Evolutionary conservation across 2,329 filamentous ascomycete species (phyloP), one percentile per base, ranked within the genome.

Genomic region (Exophiala viscosa): DNA sequence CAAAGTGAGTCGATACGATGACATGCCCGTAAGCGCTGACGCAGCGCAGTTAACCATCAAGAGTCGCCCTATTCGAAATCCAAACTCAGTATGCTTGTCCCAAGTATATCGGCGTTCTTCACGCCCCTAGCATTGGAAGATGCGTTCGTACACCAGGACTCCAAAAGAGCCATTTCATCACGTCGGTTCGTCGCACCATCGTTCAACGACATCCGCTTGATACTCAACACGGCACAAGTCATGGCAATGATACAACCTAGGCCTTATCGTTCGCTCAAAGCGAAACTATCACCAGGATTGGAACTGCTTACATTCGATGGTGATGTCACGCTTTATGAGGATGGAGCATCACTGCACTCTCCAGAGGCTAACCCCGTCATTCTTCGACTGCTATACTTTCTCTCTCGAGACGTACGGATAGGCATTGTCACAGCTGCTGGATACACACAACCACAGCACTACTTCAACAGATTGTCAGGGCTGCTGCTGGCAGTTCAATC

Each of bases 401-500:
- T 99, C 62, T 78, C 78, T 42, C 84, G 85, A 60, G 85, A 87
- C 55, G 88, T 92, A 59, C 87, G 87, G 61, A 86, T 99, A 61
- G 93, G 91, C 45, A 97, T 99, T 65, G 93, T 99, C 46, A 99
- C 93, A 0, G 93, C 93, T 1, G 93, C 93, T 1, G 93, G 93
- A 14, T 99, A 99, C 73, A 92, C 89, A 0, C 87, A 92, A 34
- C 88, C 89, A 4, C 82, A 86, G 49, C 84, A 84, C 60, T 99
- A 99, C 76, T 91, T 95, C 67, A 84, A 82, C 15, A 86, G 93
- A 13, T 81, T 99, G 1, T 84, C 90, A 67, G 93, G 93, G 1
- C 81, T 99, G 0, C 80, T 99, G 1, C 85, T 95, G 62, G 87
- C 88, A 20, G 81, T 97, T 15, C 75, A 80, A 35, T 80, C 82